phyloP scores from a whole-genome alignment of 805 yeast genomes.

The Kurtzmaniella fragi region DNA sequence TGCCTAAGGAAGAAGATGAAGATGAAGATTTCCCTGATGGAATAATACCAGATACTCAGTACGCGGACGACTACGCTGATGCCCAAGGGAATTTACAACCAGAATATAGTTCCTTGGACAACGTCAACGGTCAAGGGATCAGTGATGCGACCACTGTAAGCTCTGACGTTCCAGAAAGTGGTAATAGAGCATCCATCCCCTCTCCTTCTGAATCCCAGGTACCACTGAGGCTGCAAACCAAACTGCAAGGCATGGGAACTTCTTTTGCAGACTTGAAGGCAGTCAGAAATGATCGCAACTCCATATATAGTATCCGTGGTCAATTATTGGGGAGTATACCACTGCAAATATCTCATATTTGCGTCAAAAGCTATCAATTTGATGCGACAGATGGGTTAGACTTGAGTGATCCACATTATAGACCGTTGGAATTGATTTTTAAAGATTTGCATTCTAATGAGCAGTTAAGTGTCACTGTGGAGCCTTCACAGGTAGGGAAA shows the following conservation, averaged over 20 bases:
- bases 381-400: slow-evolving; percentile 3
- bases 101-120: neutral
- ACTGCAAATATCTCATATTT: slow-evolving; percentile 17
- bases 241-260: neutral
- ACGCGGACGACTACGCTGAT: neutral
- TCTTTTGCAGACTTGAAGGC: neutral
- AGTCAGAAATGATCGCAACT: neutral
- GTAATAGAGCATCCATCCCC: no score
- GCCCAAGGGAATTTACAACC: no score
- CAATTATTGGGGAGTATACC: slow-evolving; percentile 22
- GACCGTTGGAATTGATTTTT: slow-evolving; percentile 21
- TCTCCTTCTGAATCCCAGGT: no score
- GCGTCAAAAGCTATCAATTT: slow-evolving; percentile 21
- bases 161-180: no score
- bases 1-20: no score
- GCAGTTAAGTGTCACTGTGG: slow-evolving; percentile 10
- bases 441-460: slow-evolving; percentile 13
- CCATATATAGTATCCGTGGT: slow-evolving; percentile 10
- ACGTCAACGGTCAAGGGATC: no score
- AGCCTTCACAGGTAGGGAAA: slow-evolving; percentile 8
- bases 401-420: slow-evolving; percentile 19
- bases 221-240: no score
- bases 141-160: no score
- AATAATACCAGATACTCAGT: neutral
- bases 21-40: neutral